These are phyloP conservation scores for Scheffersomyces lignosus DNA, from an alignment of 805 yeast species.

Conservation along the genomic window DNA sequence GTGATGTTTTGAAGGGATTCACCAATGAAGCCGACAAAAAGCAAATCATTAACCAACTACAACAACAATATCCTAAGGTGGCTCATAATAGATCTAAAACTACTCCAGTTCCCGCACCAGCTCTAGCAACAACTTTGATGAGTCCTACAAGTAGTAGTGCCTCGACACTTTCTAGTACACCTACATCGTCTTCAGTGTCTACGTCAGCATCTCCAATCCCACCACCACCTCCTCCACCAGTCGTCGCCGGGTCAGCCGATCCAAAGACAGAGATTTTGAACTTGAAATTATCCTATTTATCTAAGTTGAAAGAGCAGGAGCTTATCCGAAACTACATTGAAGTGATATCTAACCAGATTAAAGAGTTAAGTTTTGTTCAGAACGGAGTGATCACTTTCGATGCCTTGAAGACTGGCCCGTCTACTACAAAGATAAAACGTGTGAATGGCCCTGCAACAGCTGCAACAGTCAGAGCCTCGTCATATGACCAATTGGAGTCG, in stretches of 20 bases:
- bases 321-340: constrained; percentile 43
- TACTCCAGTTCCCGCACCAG: neutral
- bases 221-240: neutral
- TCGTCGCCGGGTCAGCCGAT: neutral
- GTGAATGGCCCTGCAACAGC: neutral
- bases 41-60: constrained; percentile 7
- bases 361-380: constrained; percentile 42
- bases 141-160: neutral
- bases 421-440: constrained; percentile 5
- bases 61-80: constrained; percentile 3
- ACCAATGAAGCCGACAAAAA: neutral
- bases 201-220: neutral
- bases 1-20: neutral
- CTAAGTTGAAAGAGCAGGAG: constrained; percentile 44
- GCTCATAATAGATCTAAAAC: neutral
- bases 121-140: neutral
- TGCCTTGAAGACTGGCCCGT: constrained; percentile 25
- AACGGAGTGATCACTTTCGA: constrained; percentile 45
- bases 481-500: constrained; percentile 36
- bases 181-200: neutral
- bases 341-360: constrained; percentile 41
- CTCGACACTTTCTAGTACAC: neutral
- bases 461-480: constrained; percentile 2
- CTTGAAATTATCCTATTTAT: constrained; percentile 32
- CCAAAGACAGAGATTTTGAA: constrained; percentile 16